Conservation (phyloP, 2,329 filamentous ascomycete genomes). For the Geosmithia morbida region DNA sequence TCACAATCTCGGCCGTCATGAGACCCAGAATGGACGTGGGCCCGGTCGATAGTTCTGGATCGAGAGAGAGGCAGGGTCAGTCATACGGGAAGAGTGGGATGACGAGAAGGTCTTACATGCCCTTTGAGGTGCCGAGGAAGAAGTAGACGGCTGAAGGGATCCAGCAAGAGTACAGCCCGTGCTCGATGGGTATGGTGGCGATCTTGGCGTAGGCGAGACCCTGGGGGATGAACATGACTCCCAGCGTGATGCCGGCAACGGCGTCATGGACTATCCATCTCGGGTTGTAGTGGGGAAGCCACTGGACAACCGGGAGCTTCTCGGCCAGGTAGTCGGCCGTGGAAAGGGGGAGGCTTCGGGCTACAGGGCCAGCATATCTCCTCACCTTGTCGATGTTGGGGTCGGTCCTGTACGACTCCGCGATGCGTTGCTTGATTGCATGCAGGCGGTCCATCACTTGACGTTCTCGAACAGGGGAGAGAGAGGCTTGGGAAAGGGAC, state of each 20-base stretch:
- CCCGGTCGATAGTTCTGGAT: slow-evolving; percentile 42
- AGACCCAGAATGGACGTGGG: slow-evolving; percentile 52
- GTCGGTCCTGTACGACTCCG: slow-evolving; percentile 9
- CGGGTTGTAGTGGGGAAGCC: slow-evolving; percentile 46
- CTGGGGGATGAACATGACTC: slow-evolving; percentile 46
- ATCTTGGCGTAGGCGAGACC: slow-evolving; percentile 48
- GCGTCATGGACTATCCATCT: slow-evolving; percentile 47
- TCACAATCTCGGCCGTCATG: slow-evolving; percentile 45
- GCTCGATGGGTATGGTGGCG: slow-evolving; percentile 44
- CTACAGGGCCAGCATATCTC: slow-evolving; percentile 9
- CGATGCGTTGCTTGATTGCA: slow-evolving; percentile 7
- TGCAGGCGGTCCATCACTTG: slow-evolving; percentile 3
- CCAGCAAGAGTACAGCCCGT: slow-evolving; percentile 46
- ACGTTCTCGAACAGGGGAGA: background rate
- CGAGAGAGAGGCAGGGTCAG: background rate
- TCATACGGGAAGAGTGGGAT: too few species aligned
- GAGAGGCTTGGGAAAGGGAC: too few species aligned
- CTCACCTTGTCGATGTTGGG: slow-evolving; percentile 11
- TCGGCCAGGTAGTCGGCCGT: slow-evolving; percentile 40
- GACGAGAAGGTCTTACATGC: slow-evolving; percentile 12
- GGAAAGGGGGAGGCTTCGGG: slow-evolving; percentile 29
- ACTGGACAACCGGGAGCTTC: slow-evolving; percentile 47
- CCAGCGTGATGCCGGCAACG: slow-evolving; percentile 46
- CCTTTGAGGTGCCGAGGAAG: slow-evolving; percentile 48
- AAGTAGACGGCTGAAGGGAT: slow-evolving; percentile 41